Percentiles rank a stretch among this genome's conserved stretches.
Conservation (phyloP, 345 rosid genomes). For the Hevea brasiliensis region DNA sequence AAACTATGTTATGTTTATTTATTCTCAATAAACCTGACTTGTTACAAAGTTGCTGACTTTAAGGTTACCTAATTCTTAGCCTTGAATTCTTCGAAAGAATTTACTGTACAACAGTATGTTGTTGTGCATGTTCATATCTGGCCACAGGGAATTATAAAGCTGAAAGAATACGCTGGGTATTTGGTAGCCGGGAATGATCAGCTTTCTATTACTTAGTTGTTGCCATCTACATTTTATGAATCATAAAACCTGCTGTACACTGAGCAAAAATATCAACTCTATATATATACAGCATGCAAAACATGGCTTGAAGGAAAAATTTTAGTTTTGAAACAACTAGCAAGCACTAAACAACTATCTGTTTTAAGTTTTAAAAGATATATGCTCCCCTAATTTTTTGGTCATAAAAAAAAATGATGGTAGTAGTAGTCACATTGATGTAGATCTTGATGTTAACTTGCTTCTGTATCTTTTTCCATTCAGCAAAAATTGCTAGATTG, state of each 20-base stretch:
- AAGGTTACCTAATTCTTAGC: neutral
- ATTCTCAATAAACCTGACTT: too few relatives aligned
- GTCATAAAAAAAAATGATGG: neutral
- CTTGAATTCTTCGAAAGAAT: neutral
- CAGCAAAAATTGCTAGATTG: constrained; percentile 79
- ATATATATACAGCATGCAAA: neutral
- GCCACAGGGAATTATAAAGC: neutral
- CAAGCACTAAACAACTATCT: neutral
- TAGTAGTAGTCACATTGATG: neutral
- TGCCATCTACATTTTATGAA: neutral
- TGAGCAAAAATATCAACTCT: neutral
- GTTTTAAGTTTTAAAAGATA: neutral
- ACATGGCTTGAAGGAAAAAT: constrained; percentile 3
- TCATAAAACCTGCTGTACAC: neutral
- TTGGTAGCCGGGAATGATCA: neutral
- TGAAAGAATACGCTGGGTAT: neutral
- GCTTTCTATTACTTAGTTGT: neutral
- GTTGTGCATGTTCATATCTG: neutral
- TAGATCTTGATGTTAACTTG: neutral
- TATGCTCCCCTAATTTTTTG: neutral
- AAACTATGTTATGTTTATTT: neutral
- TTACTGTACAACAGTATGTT: neutral
- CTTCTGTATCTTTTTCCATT: neutral
- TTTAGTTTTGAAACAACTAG: neutral
- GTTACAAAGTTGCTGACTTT: neutral